Percentiles rank a stretch among this genome's conserved stretches.
phyloP scores from a whole-genome alignment of 1,284 basidiomycete genomes.

The Ustilago nuda region DNA sequence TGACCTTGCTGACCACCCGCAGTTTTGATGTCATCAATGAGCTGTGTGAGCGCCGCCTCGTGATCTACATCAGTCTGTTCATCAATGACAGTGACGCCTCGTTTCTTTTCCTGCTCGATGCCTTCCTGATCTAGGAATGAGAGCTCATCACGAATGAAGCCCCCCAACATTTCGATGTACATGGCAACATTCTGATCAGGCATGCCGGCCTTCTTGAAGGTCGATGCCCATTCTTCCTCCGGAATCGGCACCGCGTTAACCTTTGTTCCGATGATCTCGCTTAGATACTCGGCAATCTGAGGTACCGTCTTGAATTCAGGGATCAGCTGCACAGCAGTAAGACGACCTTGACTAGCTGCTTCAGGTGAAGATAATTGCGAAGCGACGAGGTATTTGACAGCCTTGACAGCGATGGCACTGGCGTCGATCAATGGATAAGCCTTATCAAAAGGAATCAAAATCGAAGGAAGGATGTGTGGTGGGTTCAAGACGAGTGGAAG shows the following conservation, averaged over 20 bases:
- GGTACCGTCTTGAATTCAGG: constrained; percentile 19
- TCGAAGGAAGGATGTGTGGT: constrained; percentile 31
- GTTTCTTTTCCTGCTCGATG: constrained; percentile 17
- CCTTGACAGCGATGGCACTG: constrained; percentile 19
- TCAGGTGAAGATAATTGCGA: not conserved
- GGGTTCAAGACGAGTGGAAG: constrained; percentile 25
- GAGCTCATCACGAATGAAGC: constrained; percentile 12
- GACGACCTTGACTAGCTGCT: constrained; percentile 7
- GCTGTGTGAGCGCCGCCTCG: constrained; percentile 16
- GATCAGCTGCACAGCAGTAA: constrained; percentile 26
- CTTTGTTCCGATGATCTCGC: constrained; percentile 14
- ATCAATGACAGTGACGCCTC: constrained; percentile 17
- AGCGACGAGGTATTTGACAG: constrained; percentile 27
- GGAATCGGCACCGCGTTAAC: constrained; percentile 29
- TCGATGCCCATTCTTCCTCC: constrained; percentile 20
- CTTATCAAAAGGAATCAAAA: constrained; percentile 27
- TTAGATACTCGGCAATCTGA: constrained; percentile 22
- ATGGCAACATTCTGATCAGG: constrained; percentile 5
- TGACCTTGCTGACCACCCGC: not conserved
- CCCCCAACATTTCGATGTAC: constrained; percentile 21
- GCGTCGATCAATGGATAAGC: constrained; percentile 12
- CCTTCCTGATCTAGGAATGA: constrained; percentile 9
- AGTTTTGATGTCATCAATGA: constrained; percentile 9
- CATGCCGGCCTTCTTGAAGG: constrained; percentile 27
- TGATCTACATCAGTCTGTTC: constrained; percentile 21